Percentiles rank a stretch among this genome's conserved stretches.
Conservation (phyloP, 202 grass and related monocot species). For the Setaria viridis region DNA sequence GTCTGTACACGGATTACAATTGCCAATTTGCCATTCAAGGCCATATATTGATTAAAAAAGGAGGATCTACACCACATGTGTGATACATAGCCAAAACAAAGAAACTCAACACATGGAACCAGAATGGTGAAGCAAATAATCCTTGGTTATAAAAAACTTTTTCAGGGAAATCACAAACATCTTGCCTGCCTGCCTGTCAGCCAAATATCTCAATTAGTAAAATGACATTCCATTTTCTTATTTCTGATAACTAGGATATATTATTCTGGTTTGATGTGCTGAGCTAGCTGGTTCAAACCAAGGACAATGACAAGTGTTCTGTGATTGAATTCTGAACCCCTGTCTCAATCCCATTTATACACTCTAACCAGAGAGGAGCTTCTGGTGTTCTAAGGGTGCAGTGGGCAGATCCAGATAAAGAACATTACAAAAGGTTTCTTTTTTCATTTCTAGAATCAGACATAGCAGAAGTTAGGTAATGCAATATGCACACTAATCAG, state of each 20-base stretch:
- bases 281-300: neutral
- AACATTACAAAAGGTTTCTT: neutral
- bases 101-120: neutral
- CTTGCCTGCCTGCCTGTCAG: neutral
- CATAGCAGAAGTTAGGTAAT: neutral
- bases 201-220: neutral
- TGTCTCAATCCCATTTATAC: constrained; percentile 26
- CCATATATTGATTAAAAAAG: neutral
- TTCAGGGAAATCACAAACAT: neutral
- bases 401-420: neutral
- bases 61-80: neutral
- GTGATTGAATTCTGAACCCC: neutral
- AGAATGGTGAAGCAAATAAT: neutral
- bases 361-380: neutral
- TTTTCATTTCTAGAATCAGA: neutral
- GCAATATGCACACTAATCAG: neutral
- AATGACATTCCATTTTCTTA: neutral
- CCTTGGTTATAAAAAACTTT: neutral
- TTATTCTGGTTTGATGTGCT: constrained; percentile 4
- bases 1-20: neutral
- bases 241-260: neutral
- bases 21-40: neutral
- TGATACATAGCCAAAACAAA: neutral
- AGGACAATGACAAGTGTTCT: neutral
- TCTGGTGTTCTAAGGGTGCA: neutral